Evolutionary conservation across 805 yeast genomes (phyloP), one percentile per base, ranked within the genome.

Genomic region (Sugiyamaella marilandica): DNA sequence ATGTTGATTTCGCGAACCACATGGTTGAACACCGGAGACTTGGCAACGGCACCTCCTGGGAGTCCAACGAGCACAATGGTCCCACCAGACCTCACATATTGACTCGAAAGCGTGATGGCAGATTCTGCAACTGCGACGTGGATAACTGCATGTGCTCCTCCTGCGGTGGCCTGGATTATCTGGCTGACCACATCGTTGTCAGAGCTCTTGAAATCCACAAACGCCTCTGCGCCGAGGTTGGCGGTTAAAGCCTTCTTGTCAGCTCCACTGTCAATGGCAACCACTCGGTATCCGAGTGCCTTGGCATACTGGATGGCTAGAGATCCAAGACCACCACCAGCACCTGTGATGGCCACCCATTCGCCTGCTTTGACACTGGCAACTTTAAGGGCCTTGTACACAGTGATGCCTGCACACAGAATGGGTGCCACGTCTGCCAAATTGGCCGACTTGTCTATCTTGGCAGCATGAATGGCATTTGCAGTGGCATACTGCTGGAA

Each of bases 401-500:
- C 95, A 39, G 96, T 87, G 70, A 87, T 82, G 72, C 96, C 96
- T 35, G 95, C 96, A 75, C 96, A 87, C 65, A 88, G 79, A 66
- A 87, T 82, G 62, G 96, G 95, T 10, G 95, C 83, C 57, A 82
- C 79, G 59, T 74, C 76, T 51, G 92, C 90, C 62, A 87, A 78
- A 66, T 88, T 91, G 41, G 86, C 74, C 54, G 83, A 85, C 63
- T 77, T 65, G 55, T 95, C 91, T 63, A 88, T 82, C 61, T 78
- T 75, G 41, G 95, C 95, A 39, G 94, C 95, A 67, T 87, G 95
- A 53, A 84, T 79, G 41, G 92, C 94, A 70, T 87, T 91, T 41
- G 92, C 95, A 43, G 92, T 82, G 50, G 90, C 90, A 70, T 87
- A 88, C 73, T 88, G 88, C 73, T 88, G 95, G 84, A 88, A 87